Base-by-base conservation (phyloP, 2,329 filamentous ascomycete species). In the Ophiocordyceps robertsii region DNA sequence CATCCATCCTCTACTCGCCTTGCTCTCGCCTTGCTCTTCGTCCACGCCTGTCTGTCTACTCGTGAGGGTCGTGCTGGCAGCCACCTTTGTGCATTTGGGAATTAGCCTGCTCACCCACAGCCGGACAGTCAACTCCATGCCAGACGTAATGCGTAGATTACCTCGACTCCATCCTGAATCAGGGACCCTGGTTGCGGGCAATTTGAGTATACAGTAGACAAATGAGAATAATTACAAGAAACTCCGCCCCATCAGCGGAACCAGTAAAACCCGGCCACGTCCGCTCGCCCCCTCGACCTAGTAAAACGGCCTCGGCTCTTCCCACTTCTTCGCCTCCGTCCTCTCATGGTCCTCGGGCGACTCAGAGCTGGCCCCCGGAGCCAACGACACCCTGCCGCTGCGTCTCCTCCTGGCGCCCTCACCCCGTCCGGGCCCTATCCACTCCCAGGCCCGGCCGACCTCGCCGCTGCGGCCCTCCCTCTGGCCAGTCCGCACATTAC, bases 401-500 rank as follows among this genome's bases (percentile, higher is more conserved):
- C 68, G 68, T 30, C 73, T 64, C 39, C 69, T 64, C 36, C 70
- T 59, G 19, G 58, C 60, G 29, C 56, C 61, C 30, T 67, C 66
- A 16, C 66, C 68, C 16, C 65, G 60, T 16, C 69, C 64, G 13
- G 76, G 73, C 1, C 78, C 78, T 47, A 82, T 81, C 78, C 78
- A 82, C 56, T 82, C 79, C 78, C 78, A 82, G 1, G 77, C 78
- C 27, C 77, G 67, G 27, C 75, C 76, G 29, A 83, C 72, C 54
- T 82, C 79, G 30, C 78, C 79, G 51, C 71, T 80, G 42, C 69
- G 65, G 38, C 81, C 63, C 73, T 83, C 66, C 68, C 88, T 65
- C 73, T 89, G 63, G 64, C 73, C 69, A 0, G 75, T 85, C 36
- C 92, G 75, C 14, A 98, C 83, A 56, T 98, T 98, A 46, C 85